Evolutionary conservation across 495 filamentous ascomycete genomes (phyloP).

Genomic region (Hypoxylon perforatum): DNA sequence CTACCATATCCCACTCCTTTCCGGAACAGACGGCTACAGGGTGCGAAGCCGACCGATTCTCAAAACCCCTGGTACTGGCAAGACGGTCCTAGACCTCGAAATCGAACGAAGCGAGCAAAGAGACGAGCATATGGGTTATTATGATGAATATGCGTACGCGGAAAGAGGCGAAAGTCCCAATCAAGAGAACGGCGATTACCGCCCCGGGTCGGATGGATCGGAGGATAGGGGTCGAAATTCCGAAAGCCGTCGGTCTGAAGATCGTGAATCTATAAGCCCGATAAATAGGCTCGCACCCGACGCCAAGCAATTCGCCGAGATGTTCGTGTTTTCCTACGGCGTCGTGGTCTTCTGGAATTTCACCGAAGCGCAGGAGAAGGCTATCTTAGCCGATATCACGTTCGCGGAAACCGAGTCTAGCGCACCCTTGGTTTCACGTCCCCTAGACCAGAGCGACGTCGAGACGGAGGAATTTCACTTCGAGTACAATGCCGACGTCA

Average conservation of each 20-base stretch:
- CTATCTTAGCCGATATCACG: slow-evolving; percentile 93
- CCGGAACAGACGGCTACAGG: slow-evolving; percentile 85
- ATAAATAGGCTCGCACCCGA: slow-evolving; percentile 69
- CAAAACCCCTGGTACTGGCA: slow-evolving; percentile 88
- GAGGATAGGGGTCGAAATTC: slow-evolving; percentile 29
- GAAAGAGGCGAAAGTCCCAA: slow-evolving; percentile 35
- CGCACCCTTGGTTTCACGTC: slow-evolving; percentile 72
- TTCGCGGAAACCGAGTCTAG: slow-evolving; percentile 77
- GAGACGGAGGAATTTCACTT: slow-evolving; percentile 99
- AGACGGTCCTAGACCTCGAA: slow-evolving; percentile 91
- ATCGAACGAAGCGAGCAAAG: slow-evolving; percentile 93
- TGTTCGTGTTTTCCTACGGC: slow-evolving; percentile 98
- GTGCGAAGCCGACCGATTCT: slow-evolving; percentile 88
- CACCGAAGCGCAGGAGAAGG: slow-evolving; percentile 93
- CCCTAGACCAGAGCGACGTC: slow-evolving; percentile 85
- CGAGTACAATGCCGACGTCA: slow-evolving; percentile 87
- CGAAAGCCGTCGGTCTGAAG: slow-evolving; percentile 32
- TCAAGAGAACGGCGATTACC: slow-evolving; percentile 28
- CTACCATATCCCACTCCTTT: slow-evolving; percentile 90
- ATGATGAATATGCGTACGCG: slow-evolving; percentile 53
- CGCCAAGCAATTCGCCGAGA: slow-evolving; percentile 82
- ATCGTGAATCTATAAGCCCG: slow-evolving; percentile 49
- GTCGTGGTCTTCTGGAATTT: slow-evolving; percentile 99
- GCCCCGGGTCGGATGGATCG: slow-evolving; percentile 10
- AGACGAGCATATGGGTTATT: slow-evolving; percentile 90